Conservation (phyloP, 306 rosid genomes). For the Sphenostylis stenocarpa region DNA sequence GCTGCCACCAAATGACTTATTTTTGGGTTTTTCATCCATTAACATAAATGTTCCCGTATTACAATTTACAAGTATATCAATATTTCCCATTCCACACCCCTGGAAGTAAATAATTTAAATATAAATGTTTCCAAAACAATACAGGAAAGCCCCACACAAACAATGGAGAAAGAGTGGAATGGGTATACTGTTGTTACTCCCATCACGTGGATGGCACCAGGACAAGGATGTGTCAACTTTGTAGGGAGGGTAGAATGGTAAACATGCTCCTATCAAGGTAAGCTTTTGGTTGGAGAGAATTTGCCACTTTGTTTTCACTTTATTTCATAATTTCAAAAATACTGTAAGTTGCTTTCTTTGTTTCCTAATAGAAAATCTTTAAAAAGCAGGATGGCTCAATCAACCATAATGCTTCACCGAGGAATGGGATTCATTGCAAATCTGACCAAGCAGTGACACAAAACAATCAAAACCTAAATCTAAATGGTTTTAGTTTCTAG, state of each 20-base stretch:
- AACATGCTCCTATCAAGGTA: neutral
- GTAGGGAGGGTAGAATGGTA: neutral
- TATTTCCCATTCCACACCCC: neutral
- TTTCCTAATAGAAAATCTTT: neutral
- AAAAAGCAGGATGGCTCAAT: neutral
- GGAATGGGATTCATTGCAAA: neutral
- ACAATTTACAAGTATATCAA: neutral
- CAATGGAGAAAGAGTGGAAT: neutral
- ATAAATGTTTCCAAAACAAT: neutral
- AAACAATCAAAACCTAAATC: neutral
- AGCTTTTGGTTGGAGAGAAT: neutral
- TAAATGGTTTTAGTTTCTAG: neutral
- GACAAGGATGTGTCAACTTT: too few relatives aligned
- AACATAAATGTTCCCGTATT: neutral
- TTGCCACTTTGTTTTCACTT: neutral
- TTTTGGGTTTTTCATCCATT: neutral
- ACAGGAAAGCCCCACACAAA: neutral
- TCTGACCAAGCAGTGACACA: neutral
- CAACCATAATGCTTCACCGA: neutral
- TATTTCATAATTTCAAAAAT: neutral
- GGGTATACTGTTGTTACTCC: neutral
- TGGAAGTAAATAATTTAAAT: neutral
- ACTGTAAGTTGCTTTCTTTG: neutral
- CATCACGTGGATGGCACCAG: neutral
- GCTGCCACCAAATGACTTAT: constrained; percentile 2